A percentile compares a stretch with the other conserved stretches of the same genome.
Conservation (phyloP, 495 filamentous ascomycete genomes). For the Penicillium cataractarum region DNA sequence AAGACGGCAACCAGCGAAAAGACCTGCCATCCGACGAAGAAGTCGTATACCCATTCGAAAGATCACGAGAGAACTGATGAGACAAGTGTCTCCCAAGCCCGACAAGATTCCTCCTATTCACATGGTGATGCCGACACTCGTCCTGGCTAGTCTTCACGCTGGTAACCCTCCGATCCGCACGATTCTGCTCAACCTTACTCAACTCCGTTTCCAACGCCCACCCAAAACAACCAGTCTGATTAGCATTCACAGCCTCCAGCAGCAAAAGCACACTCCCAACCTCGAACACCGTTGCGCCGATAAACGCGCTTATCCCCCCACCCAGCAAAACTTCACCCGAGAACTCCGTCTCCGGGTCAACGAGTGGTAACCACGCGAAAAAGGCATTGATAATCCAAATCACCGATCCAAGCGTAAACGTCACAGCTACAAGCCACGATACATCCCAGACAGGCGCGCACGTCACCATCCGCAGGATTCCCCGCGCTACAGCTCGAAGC, state of each 20-base stretch:
- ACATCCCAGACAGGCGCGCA: constrained; percentile 69
- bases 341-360: constrained; percentile 58
- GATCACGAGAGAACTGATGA: constrained; percentile 4
- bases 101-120: constrained; percentile 50
- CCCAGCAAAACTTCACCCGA: constrained; percentile 50
- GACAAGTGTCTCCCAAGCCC: constrained; percentile 29
- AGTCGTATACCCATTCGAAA: constrained; percentile 14
- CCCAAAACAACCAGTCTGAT: constrained; percentile 68
- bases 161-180: constrained; percentile 9
- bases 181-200: constrained; percentile 33
- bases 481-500: constrained; percentile 39
- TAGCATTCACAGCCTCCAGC: constrained; percentile 71
- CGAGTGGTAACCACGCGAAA: constrained; percentile 66
- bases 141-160: constrained; percentile 33
- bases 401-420: constrained; percentile 66
- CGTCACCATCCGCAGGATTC: constrained; percentile 58
- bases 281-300: constrained; percentile 73
- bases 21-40: constrained; percentile 24
- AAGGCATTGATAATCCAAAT: constrained; percentile 72
- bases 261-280: constrained; percentile 66
- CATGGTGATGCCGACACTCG: constrained; percentile 60
- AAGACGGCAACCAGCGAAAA: constrained; percentile 67
- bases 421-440: constrained; percentile 64
- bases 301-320: constrained; percentile 67
- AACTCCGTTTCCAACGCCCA: constrained; percentile 64